These are phyloP conservation scores for Aspergillus taichungensis DNA, from an alignment of 495 filamentous ascomycete genomes.

Conservation along the genomic window DNA sequence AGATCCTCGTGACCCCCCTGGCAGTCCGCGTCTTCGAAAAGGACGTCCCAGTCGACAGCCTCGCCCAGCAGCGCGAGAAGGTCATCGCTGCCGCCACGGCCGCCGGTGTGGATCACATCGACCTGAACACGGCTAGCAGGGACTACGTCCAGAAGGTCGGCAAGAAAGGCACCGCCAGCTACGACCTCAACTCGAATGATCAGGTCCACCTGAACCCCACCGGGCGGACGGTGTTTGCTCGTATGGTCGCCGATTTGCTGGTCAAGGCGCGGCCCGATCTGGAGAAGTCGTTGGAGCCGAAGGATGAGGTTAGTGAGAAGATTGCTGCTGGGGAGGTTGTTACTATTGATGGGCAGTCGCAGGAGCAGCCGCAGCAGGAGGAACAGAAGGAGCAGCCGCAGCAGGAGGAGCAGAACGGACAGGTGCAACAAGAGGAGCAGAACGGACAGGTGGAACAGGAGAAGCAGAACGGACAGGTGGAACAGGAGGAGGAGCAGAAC, in stretches of 20 bases:
- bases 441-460: too few relatives aligned
- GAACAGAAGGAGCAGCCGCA: too few relatives aligned
- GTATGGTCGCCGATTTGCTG: slow-evolving; percentile 4
- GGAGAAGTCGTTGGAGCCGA: not conserved
- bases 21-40: slow-evolving; percentile 2
- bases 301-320: slow-evolving; percentile 7
- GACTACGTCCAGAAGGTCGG: slow-evolving; percentile 8
- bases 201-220: slow-evolving; percentile 1
- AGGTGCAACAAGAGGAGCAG: too few relatives aligned
- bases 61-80: slow-evolving; percentile 1
- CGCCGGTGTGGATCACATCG: slow-evolving; percentile 2
- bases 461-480: too few relatives aligned
- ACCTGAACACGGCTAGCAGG: slow-evolving; percentile 6
- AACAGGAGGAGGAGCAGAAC: too few relatives aligned
- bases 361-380: too few relatives aligned
- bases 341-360: slow-evolving; percentile 4
- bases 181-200: slow-evolving; percentile 3
- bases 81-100: slow-evolving; percentile 7
- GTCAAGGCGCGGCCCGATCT: slow-evolving; percentile 2
- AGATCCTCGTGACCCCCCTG: slow-evolving; percentile 8
- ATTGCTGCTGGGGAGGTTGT: slow-evolving; percentile 5
- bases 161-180: slow-evolving; percentile 4
- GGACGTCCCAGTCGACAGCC: not conserved
- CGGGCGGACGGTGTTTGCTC: slow-evolving; percentile 4
- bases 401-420: too few relatives aligned